Evolutionary conservation across 1,284 basidiomycete species (phyloP).

Genomic region (Ganoderma multipileum): DNA sequence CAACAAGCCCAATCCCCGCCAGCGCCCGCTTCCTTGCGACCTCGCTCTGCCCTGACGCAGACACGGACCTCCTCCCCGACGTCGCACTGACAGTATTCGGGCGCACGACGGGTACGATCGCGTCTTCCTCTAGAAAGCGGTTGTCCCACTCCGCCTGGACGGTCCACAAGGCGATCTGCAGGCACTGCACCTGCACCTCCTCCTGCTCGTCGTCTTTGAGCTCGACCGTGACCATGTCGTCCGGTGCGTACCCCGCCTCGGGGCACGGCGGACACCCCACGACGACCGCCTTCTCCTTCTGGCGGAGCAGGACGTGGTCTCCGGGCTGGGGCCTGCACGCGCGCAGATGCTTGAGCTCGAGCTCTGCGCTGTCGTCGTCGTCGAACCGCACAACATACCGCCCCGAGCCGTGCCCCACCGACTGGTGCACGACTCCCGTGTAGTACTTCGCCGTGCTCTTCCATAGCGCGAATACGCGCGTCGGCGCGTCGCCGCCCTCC

Average conservation of each 20-base stretch:
- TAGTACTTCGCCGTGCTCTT: slow-evolving; percentile 66
- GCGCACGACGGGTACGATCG: slow-evolving; percentile 49
- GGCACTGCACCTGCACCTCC: slow-evolving; percentile 40
- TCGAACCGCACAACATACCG: slow-evolving; percentile 64
- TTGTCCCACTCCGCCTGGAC: slow-evolving; percentile 60
- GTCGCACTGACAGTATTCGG: slow-evolving; percentile 47
- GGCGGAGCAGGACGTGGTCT: slow-evolving; percentile 58
- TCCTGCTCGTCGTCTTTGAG: slow-evolving; percentile 44
- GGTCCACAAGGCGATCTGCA: slow-evolving; percentile 56
- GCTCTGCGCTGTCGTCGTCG: slow-evolving; percentile 53
- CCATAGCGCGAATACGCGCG: slow-evolving; percentile 75
- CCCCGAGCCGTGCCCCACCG: slow-evolving; percentile 17
- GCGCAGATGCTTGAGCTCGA: slow-evolving; percentile 64
- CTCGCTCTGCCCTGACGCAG: background rate
- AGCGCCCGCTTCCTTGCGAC: slow-evolving; percentile 42
- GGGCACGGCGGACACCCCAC: slow-evolving; percentile 7
- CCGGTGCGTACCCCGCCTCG: slow-evolving; percentile 37
- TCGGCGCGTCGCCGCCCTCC: slow-evolving; percentile 34
- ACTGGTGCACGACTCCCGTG: slow-evolving; percentile 58
- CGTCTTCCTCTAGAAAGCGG: slow-evolving; percentile 48
- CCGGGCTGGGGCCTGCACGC: slow-evolving; percentile 54
- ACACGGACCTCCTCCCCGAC: slow-evolving; percentile 45
- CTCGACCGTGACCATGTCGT: slow-evolving; percentile 47
- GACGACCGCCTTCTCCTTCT: slow-evolving; percentile 37
- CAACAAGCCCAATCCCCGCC: slow-evolving; percentile 47